Evolutionary conservation across 805 yeast species (phyloP).

Genomic region (Hanseniaspora valbyensis): DNA sequence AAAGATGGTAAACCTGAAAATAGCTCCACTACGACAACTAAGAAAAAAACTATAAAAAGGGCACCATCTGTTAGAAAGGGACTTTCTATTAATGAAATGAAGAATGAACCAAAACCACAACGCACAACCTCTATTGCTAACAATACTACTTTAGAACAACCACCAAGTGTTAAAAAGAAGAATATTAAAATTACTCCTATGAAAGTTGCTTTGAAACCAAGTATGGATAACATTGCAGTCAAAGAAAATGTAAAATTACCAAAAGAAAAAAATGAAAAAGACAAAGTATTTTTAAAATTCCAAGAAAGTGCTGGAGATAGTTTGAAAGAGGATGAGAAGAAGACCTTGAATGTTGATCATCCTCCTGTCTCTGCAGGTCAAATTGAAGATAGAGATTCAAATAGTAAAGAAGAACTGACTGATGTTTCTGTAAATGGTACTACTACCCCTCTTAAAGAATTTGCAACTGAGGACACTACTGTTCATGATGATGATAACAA

Average conservation of each 20-base stretch:
- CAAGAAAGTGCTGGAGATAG: neutral
- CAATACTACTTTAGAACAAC: neutral
- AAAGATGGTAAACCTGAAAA: neutral
- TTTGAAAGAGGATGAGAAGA: neutral
- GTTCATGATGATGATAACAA: no score
- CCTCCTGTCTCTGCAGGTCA: neutral
- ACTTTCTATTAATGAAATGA: neutral
- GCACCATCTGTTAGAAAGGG: slow-evolving; percentile 1
- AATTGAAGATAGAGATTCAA: neutral
- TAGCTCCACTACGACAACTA: neutral
- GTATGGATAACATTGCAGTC: neutral
- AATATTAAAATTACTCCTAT: slow-evolving; percentile 7
- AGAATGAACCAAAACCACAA: neutral
- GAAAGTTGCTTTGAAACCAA: slow-evolving; percentile 3
- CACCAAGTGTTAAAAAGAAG: neutral
- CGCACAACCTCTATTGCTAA: neutral
- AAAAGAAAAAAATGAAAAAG: neutral
- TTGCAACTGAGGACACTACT: no score
- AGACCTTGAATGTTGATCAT: neutral
- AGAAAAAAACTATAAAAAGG: neutral
- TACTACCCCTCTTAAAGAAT: no score
- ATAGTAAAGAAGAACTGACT: no score
- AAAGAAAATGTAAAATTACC: neutral
- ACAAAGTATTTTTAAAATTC: slow-evolving; percentile 12
- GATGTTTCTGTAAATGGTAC: neutral